Percentiles rank a stretch among this genome's conserved stretches.
These are phyloP conservation scores for Aspergillus conjunctus DNA, from an alignment of 495 filamentous ascomycete species.

Conservation along the genomic window DNA sequence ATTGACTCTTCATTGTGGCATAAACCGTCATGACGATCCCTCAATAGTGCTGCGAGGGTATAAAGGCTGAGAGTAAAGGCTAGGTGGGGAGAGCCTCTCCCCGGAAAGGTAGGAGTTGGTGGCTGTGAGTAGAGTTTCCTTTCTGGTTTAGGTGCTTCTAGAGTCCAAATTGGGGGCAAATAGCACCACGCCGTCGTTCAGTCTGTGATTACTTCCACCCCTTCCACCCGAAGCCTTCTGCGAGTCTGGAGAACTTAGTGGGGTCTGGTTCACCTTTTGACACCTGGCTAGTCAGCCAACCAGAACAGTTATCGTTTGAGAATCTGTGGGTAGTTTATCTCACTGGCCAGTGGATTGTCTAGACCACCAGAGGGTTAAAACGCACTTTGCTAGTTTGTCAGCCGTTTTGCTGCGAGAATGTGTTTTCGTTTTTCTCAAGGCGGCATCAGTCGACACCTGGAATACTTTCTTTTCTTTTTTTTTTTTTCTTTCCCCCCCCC, in stretches of 20 bases:
- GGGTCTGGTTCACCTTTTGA: slow-evolving; percentile 26
- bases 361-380: slow-evolving; percentile 14
- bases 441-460: background rate
- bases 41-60: background rate
- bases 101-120: slow-evolving; percentile 4
- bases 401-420: slow-evolving; percentile 1
- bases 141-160: slow-evolving; percentile 23
- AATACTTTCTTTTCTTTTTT: background rate
- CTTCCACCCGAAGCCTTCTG: slow-evolving; percentile 26
- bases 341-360: slow-evolving; percentile 21
- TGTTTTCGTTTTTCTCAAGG: slow-evolving; percentile 20
- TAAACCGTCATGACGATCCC: slow-evolving; percentile 6
- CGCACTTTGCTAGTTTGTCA: slow-evolving; percentile 5
- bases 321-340: slow-evolving; percentile 16
- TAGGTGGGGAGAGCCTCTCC: slow-evolving; percentile 14
- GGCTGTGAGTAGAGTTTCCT: slow-evolving; percentile 19
- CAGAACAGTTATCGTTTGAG: slow-evolving; percentile 16
- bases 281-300: slow-evolving; percentile 28
- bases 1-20: slow-evolving; percentile 3
- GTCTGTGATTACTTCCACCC: slow-evolving; percentile 17
- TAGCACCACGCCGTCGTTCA: slow-evolving; percentile 15
- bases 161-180: slow-evolving; percentile 7
- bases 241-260: slow-evolving; percentile 12
- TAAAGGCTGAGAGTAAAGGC: slow-evolving; percentile 14
- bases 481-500: background rate